Evolutionary conservation across 208 protist species (phyloP).

Genomic region (Trypanosoma platydactyli): DNA sequence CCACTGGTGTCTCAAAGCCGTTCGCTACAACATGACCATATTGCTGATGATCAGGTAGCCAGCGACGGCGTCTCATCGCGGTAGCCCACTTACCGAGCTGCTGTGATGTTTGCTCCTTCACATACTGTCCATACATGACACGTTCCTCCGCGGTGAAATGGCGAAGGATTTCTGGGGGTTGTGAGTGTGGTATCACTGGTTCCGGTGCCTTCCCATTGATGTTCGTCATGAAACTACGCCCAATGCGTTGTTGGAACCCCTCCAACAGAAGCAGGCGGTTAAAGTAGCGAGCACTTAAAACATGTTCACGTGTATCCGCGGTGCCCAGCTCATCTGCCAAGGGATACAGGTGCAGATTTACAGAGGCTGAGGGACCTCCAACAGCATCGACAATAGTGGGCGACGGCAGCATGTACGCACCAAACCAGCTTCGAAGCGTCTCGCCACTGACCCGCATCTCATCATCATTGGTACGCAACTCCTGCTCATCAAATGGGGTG

Average conservation of each 20-base stretch:
- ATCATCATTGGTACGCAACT: slow-evolving; percentile 51
- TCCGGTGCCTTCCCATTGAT: slow-evolving; percentile 67
- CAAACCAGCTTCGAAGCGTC: slow-evolving; percentile 86
- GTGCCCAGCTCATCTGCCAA: slow-evolving; percentile 56
- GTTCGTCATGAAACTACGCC: slow-evolving; percentile 56
- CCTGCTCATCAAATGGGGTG: slow-evolving; percentile 72
- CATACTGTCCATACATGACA: slow-evolving; percentile 81
- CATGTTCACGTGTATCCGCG: slow-evolving; percentile 78
- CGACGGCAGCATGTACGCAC: slow-evolving; percentile 83
- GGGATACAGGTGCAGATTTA: slow-evolving; percentile 65
- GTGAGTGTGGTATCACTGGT: slow-evolving; percentile 63
- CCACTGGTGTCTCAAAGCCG: slow-evolving; percentile 36
- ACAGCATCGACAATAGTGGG: slow-evolving; percentile 73
- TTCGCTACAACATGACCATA: slow-evolving; percentile 68
- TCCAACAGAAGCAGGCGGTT: slow-evolving; percentile 73
- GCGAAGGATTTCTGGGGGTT: slow-evolving; percentile 63
- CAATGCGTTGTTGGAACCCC: slow-evolving; percentile 63
- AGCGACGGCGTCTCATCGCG: slow-evolving; percentile 56
- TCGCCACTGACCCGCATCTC: slow-evolving; percentile 63
- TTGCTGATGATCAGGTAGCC: slow-evolving; percentile 59
- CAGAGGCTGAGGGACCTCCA: slow-evolving; percentile 29
- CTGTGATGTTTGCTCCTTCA: slow-evolving; percentile 52
- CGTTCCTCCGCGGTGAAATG: slow-evolving; percentile 78
- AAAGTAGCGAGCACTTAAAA: slow-evolving; percentile 82
- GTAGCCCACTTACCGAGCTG: slow-evolving; percentile 64